Evolutionary conservation across 805 yeast species (phyloP).

Genomic region (Ascoidea rubescens): DNA sequence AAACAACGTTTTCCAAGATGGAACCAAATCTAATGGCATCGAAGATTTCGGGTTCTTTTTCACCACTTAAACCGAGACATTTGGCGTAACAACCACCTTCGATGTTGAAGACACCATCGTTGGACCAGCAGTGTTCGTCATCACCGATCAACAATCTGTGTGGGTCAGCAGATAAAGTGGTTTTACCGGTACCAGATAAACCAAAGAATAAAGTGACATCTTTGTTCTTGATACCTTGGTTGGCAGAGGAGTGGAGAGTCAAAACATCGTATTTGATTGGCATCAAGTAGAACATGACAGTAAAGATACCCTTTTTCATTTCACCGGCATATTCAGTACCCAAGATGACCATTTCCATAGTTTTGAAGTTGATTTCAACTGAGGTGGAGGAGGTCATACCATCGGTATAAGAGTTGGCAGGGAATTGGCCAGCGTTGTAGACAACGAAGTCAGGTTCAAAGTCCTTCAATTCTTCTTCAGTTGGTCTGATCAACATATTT

Average conservation of each 20-base stretch:
- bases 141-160: conserved; percentile 90
- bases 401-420: conserved; percentile 89
- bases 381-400: conserved; percentile 97
- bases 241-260: conserved; percentile 90
- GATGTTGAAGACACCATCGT: conserved; percentile 94
- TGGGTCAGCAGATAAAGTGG: conserved; percentile 94
- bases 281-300: conserved; percentile 98
- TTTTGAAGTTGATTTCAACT: conserved; percentile 91
- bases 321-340: conserved; percentile 99
- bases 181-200: conserved; percentile 95
- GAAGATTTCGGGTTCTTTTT: conserved; percentile 96
- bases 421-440: conserved; percentile 98
- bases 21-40: conserved; percentile 91
- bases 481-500: conserved; percentile 93
- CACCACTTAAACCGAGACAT: conserved; percentile 78
- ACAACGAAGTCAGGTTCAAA: conserved; percentile 97
- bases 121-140: conserved; percentile 99
- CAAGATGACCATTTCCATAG: conserved; percentile 95
- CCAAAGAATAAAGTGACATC: conserved; percentile 96
- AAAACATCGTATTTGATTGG: conserved; percentile 85
- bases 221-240: conserved; percentile 68
- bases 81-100: conserved; percentile 99
- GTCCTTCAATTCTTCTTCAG: conserved; percentile 71
- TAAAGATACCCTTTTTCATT: conserved; percentile 98
- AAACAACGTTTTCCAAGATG: conserved; percentile 84